Evolutionary conservation across 1,284 basidiomycete genomes (phyloP), one percentile per base, ranked within the genome.

Genomic region (Pterulicium gracile): DNA sequence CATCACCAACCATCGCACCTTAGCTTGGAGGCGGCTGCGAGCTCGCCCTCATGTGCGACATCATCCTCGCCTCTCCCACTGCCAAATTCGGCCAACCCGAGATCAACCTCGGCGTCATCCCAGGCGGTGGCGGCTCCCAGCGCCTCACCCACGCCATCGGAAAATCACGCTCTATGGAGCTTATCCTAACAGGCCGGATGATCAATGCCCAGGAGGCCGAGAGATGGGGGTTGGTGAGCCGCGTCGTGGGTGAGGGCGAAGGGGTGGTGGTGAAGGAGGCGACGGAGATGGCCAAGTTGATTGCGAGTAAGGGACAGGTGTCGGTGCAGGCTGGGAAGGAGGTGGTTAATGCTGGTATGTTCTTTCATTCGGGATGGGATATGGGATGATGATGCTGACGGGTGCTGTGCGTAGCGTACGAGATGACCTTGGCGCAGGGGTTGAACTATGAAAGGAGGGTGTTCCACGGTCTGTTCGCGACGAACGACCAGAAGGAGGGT

Each of bases 401-500:
- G 15, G 7, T 18, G 19, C 41, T n/a, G 43, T n/a, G 50, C n/a
- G 7, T 52, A 86, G 90, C 93, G 24, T 88, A 82, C 56, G 93
- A 98, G 58, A 65, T 92, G 51, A 75, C 79, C 3, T 71, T 98
- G 43, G 66, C 73, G 7, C 88, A 97, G 61, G 96, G 95, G 1
- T 64, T 97, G 54, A 74, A 81, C 51, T 83, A 93, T 55, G 95
- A 98, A 67, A 75, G 92, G 51, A 73, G 92, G 54, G 67, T 95
- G 44, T 98, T 98, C 86, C 89, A 98, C 57, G 75, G 81, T 45
- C 66, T 95, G 52, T 98, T 98, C 57, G 92, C 92, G 14, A 98
- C 95, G 36, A 78, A 86, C 51, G 95, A 98, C 63, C 95, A 98
- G 70, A 98, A 98, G 73, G 93, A 98, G 68, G 90, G 89, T 85